Evolutionary conservation across 2,329 filamentous ascomycete species (phyloP).

Genomic region (Rugonectria rugulosa): DNA sequence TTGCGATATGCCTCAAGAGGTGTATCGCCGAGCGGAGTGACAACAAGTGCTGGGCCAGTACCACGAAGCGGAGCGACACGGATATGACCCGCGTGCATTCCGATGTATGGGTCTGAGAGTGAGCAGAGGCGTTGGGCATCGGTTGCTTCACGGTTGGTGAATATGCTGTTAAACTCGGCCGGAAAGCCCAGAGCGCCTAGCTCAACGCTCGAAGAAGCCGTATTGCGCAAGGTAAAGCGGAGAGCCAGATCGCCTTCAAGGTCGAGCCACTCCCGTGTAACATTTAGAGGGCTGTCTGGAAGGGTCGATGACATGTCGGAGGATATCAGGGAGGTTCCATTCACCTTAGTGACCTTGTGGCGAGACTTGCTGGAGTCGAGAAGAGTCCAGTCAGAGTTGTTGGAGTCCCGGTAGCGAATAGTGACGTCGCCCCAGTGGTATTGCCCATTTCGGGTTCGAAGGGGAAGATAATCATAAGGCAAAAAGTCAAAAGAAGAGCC

Average conservation of each 20-base stretch:
- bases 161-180: constrained; percentile 69
- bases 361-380: constrained; percentile 55
- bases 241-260: constrained; percentile 58
- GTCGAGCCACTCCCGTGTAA: constrained; percentile 61
- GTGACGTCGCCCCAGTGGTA: constrained; percentile 68
- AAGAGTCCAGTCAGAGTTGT: constrained; percentile 51
- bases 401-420: constrained; percentile 57
- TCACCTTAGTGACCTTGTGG: constrained; percentile 33
- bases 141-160: constrained; percentile 56
- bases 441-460: constrained; percentile 57
- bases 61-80: constrained; percentile 61
- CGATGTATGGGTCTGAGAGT: constrained; percentile 67
- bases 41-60: constrained; percentile 59
- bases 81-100: constrained; percentile 64
- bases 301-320: constrained; percentile 53
- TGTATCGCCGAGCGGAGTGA: constrained; percentile 58
- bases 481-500: constrained; percentile 60
- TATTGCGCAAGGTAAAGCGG: constrained; percentile 59
- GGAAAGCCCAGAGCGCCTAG: constrained; percentile 66
- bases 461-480: constrained; percentile 57
- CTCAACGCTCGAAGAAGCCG: constrained; percentile 51
- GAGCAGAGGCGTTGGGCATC: constrained; percentile 61
- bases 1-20: constrained; percentile 64
- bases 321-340: constrained; percentile 43
- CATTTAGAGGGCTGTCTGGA: constrained; percentile 47